Conservation (phyloP, 1,284 basidiomycete species). For the Austroboletus niveus region DNA sequence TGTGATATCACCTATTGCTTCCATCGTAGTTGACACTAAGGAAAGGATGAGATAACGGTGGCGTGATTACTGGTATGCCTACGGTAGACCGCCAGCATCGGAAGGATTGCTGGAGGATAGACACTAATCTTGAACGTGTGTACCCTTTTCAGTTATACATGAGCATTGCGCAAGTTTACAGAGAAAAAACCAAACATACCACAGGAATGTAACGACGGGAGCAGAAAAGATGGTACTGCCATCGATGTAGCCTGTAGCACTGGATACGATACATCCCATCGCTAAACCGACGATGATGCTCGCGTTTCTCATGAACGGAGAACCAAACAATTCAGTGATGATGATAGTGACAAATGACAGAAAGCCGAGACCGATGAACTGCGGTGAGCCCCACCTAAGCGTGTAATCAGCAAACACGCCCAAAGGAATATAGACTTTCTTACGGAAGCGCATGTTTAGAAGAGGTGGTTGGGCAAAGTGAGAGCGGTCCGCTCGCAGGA, state of each 20-base stretch:
- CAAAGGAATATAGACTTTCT: conserved; percentile 1
- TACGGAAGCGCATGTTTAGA: conserved; percentile 55
- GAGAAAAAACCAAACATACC: conserved; percentile 35
- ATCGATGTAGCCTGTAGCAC: conserved; percentile 72
- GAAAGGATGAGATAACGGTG: not conserved
- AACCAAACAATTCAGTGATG: conserved; percentile 75
- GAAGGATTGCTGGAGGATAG: conserved; percentile 80
- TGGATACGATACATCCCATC: conserved; percentile 78
- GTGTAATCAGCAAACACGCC: not conserved
- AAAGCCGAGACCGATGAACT: conserved; percentile 86
- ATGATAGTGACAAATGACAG: conserved; percentile 78
- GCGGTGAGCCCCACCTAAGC: conserved; percentile 69
- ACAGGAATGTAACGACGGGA: conserved; percentile 78
- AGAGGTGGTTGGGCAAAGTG: conserved; percentile 65
- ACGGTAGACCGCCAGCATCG: conserved; percentile 82
- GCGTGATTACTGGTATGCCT: conserved; percentile 12
- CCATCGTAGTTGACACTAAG: conserved; percentile 71
- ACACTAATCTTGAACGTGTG: conserved; percentile 77
- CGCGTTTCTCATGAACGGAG: conserved; percentile 79
- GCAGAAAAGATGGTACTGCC: conserved; percentile 59
- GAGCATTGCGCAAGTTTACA: not conserved
- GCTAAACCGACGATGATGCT: conserved; percentile 73
- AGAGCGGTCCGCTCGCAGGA: conserved; percentile 63
- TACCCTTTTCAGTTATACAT: conserved; percentile 46
- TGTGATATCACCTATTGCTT: conserved; percentile 86